Conservation (phyloP, 345 rosid genomes). For the Eucalyptus cladocalyx region DNA sequence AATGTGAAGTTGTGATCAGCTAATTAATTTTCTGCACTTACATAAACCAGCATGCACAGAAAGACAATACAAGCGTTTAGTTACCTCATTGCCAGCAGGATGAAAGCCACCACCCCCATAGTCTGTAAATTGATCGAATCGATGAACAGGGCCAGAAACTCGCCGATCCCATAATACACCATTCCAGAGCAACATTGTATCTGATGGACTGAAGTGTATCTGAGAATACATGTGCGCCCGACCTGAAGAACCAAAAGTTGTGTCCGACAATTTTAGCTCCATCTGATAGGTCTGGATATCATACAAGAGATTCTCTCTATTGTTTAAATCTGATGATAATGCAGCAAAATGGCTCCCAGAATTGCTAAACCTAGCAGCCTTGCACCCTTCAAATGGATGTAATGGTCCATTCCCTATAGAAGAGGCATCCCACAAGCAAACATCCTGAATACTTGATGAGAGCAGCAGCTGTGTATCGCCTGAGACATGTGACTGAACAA, state of each 20-base stretch:
- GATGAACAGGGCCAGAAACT: slow-evolving; percentile 36
- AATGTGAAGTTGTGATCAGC: neutral
- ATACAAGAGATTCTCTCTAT: slow-evolving; percentile 72
- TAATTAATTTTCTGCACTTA: neutral
- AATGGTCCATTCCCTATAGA: slow-evolving; percentile 52
- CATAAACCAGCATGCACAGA: neutral
- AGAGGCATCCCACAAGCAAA: slow-evolving; percentile 82
- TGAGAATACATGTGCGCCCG: slow-evolving; percentile 69
- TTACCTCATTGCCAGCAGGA: slow-evolving; percentile 98
- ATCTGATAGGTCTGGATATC: slow-evolving; percentile 65
- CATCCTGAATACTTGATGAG: slow-evolving; percentile 82
- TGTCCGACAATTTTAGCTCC: slow-evolving; percentile 48
- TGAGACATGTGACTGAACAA: slow-evolving; percentile 57
- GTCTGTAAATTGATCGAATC: slow-evolving; percentile 89
- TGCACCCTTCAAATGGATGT: slow-evolving; percentile 75
- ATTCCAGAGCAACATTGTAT: slow-evolving; percentile 82
- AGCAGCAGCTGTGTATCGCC: slow-evolving; percentile 63
- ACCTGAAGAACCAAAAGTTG: slow-evolving; percentile 37
- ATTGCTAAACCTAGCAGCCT: slow-evolving; percentile 86
- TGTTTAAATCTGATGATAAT: slow-evolving; percentile 36
- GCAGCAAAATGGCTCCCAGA: slow-evolving; percentile 72
- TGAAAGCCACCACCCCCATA: slow-evolving; percentile 98
- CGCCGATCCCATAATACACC: slow-evolving; percentile 87
- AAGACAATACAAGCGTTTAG: neutral
- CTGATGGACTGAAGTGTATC: slow-evolving; percentile 83